These are phyloP conservation scores for Podospora didyma DNA, from an alignment of 495 filamentous ascomycete genomes.

Conservation along the genomic window DNA sequence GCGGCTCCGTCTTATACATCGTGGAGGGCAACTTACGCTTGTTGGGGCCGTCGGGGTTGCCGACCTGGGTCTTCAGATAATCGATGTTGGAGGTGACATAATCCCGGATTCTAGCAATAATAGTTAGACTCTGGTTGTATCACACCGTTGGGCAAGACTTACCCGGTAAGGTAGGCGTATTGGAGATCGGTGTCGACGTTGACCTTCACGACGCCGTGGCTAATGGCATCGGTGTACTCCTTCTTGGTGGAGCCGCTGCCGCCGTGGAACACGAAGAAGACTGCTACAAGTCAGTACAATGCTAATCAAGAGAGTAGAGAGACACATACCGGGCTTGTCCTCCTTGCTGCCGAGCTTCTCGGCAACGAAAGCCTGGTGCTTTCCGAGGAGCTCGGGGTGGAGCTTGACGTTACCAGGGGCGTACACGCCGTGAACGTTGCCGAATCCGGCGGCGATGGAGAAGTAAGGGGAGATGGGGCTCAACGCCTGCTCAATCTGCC, in stretches of 20 bases:
- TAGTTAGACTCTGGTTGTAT: too few relatives aligned
- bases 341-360: slow-evolving; percentile 60
- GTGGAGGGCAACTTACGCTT: neutral
- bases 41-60: slow-evolving; percentile 82
- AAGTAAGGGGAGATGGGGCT: slow-evolving; percentile 84
- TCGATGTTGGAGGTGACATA: slow-evolving; percentile 94
- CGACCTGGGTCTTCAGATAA: slow-evolving; percentile 78
- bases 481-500: slow-evolving; percentile 75
- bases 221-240: slow-evolving; percentile 83
- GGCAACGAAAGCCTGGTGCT: slow-evolving; percentile 90
- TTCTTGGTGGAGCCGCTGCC: slow-evolving; percentile 85
- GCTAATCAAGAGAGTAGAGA: neutral
- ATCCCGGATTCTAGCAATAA: too few relatives aligned
- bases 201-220: slow-evolving; percentile 89
- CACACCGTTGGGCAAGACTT: too few relatives aligned
- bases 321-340: slow-evolving; percentile 62
- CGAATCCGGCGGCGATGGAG: slow-evolving; percentile 94
- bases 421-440: slow-evolving; percentile 98
- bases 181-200: slow-evolving; percentile 85
- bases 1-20: too few relatives aligned
- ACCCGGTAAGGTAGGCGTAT: slow-evolving; percentile 73
- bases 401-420: slow-evolving; percentile 73
- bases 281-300: slow-evolving; percentile 23
- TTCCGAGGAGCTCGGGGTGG: slow-evolving; percentile 86
- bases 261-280: slow-evolving; percentile 99